Conservation (phyloP, 805 yeast species). For the Candida schatavii region DNA sequence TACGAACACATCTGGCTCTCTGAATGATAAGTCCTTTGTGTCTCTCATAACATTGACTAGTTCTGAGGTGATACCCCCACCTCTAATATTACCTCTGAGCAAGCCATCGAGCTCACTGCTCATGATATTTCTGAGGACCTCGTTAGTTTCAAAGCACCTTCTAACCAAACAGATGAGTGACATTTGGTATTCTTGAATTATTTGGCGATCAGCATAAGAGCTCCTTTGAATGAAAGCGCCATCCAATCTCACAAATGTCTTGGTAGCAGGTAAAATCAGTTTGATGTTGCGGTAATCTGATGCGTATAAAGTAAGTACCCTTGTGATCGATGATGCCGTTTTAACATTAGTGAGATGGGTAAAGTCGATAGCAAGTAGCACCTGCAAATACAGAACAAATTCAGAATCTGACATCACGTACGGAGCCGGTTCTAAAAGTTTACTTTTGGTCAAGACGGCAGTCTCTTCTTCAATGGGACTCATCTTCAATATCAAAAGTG, state of each 20-base stretch:
- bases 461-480: conserved; percentile 12
- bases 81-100: conserved; percentile 19
- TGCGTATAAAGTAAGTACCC: conserved; percentile 54
- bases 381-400: neutral
- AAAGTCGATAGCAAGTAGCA: neutral
- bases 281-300: conserved; percentile 27
- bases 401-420: neutral
- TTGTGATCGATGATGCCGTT: conserved; percentile 52
- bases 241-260: neutral
- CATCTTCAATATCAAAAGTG: conserved; percentile 32
- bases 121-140: conserved; percentile 48
- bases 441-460: conserved; percentile 5
- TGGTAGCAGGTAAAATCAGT: neutral
- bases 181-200: conserved; percentile 22
- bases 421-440: neutral
- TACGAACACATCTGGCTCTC: conserved; percentile 49
- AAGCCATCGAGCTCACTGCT: conserved; percentile 44
- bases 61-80: neutral
- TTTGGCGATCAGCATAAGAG: neutral
- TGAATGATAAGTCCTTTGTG: conserved; percentile 43
- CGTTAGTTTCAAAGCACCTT: conserved; percentile 64
- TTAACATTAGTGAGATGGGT: conserved; percentile 34
- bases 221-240: neutral
- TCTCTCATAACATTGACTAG: conserved; percentile 48
- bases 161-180: conserved; percentile 52